A percentile compares a stretch with the other conserved stretches of the same genome.
Conservation (phyloP, 192 early-diverging fungal species). For the Linnemannia hyalina region DNA sequence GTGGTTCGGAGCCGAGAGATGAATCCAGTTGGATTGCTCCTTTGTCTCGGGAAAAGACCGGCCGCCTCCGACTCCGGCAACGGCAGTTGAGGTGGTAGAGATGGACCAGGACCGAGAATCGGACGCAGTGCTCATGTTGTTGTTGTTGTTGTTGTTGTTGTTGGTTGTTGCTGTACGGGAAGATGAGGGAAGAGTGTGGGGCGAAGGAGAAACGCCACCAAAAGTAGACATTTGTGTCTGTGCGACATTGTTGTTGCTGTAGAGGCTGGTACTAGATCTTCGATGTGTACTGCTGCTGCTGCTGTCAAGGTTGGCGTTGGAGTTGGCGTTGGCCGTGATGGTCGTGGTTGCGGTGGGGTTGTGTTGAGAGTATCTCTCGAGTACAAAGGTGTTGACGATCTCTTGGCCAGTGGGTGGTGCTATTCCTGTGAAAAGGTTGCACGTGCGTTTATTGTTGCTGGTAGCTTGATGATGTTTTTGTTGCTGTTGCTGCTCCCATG, state of each 20-base stretch:
- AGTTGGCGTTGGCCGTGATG: no score
- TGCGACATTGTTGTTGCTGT: neutral
- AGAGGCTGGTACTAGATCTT: neutral
- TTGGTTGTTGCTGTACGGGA: neutral
- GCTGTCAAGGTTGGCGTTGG: neutral
- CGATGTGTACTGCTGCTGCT: neutral
- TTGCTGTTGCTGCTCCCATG: neutral
- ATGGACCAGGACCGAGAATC: neutral
- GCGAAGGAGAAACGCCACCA: neutral
- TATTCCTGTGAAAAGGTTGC: neutral
- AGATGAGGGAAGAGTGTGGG: neutral
- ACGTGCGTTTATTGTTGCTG: neutral
- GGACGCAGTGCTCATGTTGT: neutral
- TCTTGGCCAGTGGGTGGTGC: neutral
- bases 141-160: neutral
- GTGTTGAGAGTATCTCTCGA: conserved; percentile 10
- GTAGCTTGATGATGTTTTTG: neutral
- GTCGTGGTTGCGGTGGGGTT: neutral
- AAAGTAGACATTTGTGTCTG: neutral
- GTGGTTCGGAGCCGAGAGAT: conserved; percentile 13
- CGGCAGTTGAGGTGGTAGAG: neutral
- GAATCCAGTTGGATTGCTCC: conserved; percentile 23
- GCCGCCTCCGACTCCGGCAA: neutral
- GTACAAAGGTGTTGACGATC: neutral
- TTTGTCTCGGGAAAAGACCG: conserved; percentile 24